phyloP scores from a whole-genome alignment of 768 basidiomycete genomes.

The Stropharia rugosoannulata region DNA sequence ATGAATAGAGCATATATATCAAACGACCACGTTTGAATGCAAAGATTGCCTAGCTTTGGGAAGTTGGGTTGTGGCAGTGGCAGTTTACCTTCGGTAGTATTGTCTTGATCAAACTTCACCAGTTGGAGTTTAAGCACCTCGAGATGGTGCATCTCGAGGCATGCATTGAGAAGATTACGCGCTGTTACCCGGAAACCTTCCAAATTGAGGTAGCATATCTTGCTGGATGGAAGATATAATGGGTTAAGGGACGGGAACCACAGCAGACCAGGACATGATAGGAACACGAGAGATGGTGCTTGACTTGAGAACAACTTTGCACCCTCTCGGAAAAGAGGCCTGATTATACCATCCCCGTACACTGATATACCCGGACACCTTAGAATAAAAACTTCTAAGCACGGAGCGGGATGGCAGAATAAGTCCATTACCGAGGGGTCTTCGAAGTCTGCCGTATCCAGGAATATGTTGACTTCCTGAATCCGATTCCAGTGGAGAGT shows the following conservation, averaged over 20 bases:
- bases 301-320: neutral
- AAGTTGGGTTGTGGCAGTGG: neutral
- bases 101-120: too few species aligned
- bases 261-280: neutral
- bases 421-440: neutral
- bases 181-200: neutral
- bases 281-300: neutral
- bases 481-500: neutral
- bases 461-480: neutral
- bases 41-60: neutral
- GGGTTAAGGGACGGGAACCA: neutral
- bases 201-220: neutral
- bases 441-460: neutral
- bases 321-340: neutral
- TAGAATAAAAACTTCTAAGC: neutral
- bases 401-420: neutral
- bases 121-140: neutral
- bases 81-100: too few species aligned
- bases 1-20: neutral
- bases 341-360: too few species aligned
- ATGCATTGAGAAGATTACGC: neutral
- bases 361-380: too few species aligned
- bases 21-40: neutral
- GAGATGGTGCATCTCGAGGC: neutral
- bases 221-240: neutral